These are phyloP conservation scores for Arthrobotrys conoides DNA, from an alignment of 2,329 filamentous ascomycete species.

Conservation along the genomic window DNA sequence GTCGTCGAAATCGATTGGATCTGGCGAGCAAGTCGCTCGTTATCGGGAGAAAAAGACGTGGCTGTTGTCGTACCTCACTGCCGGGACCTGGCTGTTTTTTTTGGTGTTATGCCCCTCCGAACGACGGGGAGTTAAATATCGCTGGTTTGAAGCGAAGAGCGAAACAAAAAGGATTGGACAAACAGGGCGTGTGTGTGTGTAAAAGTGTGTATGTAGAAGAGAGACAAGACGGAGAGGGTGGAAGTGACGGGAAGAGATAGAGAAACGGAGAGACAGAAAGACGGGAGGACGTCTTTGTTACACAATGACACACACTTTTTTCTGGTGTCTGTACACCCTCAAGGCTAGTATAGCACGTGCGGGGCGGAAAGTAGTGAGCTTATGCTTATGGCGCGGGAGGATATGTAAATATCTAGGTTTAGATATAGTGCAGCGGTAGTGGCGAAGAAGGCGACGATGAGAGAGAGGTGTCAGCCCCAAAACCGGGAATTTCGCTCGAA, in stretches of 20 bases:
- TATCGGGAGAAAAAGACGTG: constrained; percentile 11
- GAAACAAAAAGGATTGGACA: constrained; percentile 16
- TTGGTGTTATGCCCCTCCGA: constrained; percentile 27
- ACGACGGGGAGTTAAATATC: constrained; percentile 33
- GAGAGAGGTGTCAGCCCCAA: background rate
- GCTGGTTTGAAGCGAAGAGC: constrained; percentile 1
- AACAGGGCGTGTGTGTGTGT: background rate
- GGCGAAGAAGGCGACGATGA: background rate
- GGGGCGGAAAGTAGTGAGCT: constrained; percentile 17
- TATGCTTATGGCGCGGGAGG: constrained; percentile 13
- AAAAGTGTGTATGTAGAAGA: background rate
- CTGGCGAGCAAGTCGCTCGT: constrained; percentile 10
- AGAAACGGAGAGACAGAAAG: constrained; percentile 1
- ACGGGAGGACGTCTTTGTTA: constrained; percentile 26
- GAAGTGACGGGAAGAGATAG: background rate
- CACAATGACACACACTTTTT: constrained; percentile 58
- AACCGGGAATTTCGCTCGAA: constrained; percentile 17
- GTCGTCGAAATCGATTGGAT: background rate
- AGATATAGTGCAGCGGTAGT: background rate
- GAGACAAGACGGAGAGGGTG: background rate
- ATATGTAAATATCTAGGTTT: constrained; percentile 24
- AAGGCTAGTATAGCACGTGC: constrained; percentile 26
- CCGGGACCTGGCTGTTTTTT: constrained; percentile 6
- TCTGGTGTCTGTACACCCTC: constrained; percentile 19
- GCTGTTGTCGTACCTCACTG: constrained; percentile 31